Percentiles rank a stretch among this genome's conserved stretches.
These are phyloP conservation scores for Kodamaea ohmeri DNA, from an alignment of 1,139 yeast species.

Conservation along the genomic window DNA sequence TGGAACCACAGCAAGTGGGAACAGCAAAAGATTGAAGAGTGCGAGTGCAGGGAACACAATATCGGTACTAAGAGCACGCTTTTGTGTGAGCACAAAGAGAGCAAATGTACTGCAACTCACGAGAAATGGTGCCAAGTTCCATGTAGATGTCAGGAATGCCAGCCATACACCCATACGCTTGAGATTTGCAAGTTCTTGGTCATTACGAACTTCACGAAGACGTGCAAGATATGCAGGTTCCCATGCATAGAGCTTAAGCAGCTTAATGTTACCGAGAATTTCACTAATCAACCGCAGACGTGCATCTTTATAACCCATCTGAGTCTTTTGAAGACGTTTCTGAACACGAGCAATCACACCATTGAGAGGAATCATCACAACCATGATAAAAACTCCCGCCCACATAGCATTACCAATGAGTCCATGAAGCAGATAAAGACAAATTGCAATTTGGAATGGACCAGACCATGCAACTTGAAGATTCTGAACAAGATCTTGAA, in stretches of 20 bases:
- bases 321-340: conserved; percentile 66
- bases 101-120: conserved; percentile 94
- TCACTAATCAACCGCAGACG: conserved; percentile 69
- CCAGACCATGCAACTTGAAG: conserved; percentile 94
- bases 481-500: conserved; percentile 86
- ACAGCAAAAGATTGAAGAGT: conserved; percentile 76
- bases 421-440: conserved; percentile 72
- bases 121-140: conserved; percentile 85
- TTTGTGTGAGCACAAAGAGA: conserved; percentile 62
- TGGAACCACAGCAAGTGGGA: conserved; percentile 94
- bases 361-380: conserved; percentile 83
- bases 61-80: conserved; percentile 77
- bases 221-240: conserved; percentile 78
- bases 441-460: conserved; percentile 84
- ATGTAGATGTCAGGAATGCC: conserved; percentile 73
- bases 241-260: conserved; percentile 93
- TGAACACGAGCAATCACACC: conserved; percentile 70
- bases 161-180: conserved; percentile 73
- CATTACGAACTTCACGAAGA: conserved; percentile 79
- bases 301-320: conserved; percentile 47
- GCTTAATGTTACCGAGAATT: conserved; percentile 85
- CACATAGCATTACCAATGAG: conserved; percentile 91
- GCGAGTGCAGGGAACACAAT: conserved; percentile 94
- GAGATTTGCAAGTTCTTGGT: conserved; percentile 78
- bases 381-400: conserved; percentile 88